These are phyloP conservation scores for Escallonia herrerae DNA, from an alignment of 129 eudicot genomes.

Conservation along the genomic window DNA sequence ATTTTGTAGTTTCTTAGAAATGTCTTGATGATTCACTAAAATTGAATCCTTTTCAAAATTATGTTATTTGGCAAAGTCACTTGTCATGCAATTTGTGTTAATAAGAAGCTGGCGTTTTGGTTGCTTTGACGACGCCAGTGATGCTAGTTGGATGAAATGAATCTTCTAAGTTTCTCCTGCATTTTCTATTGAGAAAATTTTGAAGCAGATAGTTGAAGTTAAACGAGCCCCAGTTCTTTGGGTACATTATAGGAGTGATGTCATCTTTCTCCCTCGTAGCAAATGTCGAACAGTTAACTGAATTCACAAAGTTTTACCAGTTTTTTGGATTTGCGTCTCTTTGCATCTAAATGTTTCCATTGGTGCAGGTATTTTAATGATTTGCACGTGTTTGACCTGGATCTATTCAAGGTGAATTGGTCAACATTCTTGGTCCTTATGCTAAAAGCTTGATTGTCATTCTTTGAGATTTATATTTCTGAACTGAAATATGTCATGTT, in stretches of 20 bases:
- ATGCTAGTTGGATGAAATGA: too few relatives aligned
- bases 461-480: constrained; percentile 2
- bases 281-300: not conserved
- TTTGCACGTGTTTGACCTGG: constrained; percentile 82
- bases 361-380: constrained; percentile 79
- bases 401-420: constrained; percentile 68
- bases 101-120: too few relatives aligned
- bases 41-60: too few relatives aligned
- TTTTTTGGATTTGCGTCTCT: not conserved
- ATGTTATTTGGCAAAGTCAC: too few relatives aligned
- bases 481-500: constrained; percentile 15
- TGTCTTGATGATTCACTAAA: too few relatives aligned
- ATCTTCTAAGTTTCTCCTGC: too few relatives aligned
- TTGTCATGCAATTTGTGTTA: too few relatives aligned
- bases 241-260: not conserved
- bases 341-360: constrained; percentile 11
- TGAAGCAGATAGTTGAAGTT: too few relatives aligned
- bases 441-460: constrained; percentile 3
- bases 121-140: too few relatives aligned
- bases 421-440: constrained; percentile 3
- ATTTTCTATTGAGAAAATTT: too few relatives aligned
- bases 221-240: too few relatives aligned
- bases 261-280: not conserved
- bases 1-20: too few relatives aligned
- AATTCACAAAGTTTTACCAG: not conserved